These are phyloP conservation scores for Herpetomonas samuelpessoai DNA, from an alignment of 208 protist genomes.

Conservation along the genomic window DNA sequence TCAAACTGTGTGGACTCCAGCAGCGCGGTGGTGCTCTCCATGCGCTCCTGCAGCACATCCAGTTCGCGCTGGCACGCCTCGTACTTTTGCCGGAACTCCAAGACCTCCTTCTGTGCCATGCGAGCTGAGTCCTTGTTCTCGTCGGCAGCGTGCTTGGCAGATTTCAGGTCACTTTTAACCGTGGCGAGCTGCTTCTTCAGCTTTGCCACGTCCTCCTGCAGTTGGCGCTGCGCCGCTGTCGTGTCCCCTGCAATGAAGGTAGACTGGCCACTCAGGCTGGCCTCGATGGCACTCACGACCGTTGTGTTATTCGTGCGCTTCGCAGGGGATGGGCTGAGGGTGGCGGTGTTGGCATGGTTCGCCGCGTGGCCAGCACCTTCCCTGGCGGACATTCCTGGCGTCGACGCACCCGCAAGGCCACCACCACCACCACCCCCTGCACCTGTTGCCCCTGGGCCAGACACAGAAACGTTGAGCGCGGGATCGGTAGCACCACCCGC, in stretches of 20 bases:
- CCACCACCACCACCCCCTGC: no score
- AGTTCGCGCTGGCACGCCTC: conserved; percentile 29
- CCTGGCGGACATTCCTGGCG: no score
- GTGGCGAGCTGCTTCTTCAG: conserved; percentile 21
- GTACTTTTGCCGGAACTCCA: conserved; percentile 41
- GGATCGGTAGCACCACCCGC: no score
- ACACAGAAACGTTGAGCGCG: no score
- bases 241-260: conserved; percentile 11
- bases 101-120: conserved; percentile 9
- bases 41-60: conserved; percentile 27
- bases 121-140: conserved; percentile 22
- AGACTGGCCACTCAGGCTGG: no score
- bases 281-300: no score
- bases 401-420: no score
- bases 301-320: no score
- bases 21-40: conserved; percentile 37
- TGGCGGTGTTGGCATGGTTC: no score
- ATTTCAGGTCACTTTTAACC: conserved; percentile 10
- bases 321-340: no score
- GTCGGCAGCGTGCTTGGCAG: conserved; percentile 19
- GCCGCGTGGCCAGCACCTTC: no score
- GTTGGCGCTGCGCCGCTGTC: conserved; percentile 4
- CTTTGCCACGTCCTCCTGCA: conserved; percentile 21
- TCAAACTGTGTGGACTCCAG: conserved; percentile 54
- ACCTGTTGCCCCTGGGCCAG: no score